These are phyloP conservation scores for Glycyrrhiza uralensis DNA, from an alignment of 306 rosid species.

Conservation along the genomic window DNA sequence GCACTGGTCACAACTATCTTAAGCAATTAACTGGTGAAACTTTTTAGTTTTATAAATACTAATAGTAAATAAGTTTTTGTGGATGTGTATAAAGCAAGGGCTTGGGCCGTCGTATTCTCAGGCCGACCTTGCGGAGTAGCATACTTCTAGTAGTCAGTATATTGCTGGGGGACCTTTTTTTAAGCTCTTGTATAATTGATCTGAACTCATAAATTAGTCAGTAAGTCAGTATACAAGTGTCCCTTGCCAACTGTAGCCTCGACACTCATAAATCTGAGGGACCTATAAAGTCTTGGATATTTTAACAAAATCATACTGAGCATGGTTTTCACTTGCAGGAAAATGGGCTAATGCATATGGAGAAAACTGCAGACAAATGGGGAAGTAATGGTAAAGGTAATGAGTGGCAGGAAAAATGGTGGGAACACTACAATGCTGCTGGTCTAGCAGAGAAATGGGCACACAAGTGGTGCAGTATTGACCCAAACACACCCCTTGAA, in stretches of 20 bases:
- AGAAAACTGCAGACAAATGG: constrained; percentile 99
- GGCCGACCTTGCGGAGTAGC: too few relatives aligned
- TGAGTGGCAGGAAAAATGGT: constrained; percentile 99
- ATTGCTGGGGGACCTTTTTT: background rate
- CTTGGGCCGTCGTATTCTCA: too few relatives aligned
- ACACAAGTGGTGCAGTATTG: constrained; percentile 95
- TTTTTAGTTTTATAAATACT: too few relatives aligned
- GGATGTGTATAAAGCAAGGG: too few relatives aligned
- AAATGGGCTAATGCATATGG: constrained; percentile 65
- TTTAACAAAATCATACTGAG: background rate
- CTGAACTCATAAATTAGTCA: background rate
- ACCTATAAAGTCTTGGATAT: background rate
- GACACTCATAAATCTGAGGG: background rate
- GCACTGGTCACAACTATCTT: too few relatives aligned
- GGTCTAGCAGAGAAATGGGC: constrained; percentile 95
- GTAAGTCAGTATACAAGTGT: background rate
- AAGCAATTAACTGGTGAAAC: too few relatives aligned
- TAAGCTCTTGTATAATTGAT: background rate
- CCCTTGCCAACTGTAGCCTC: background rate
- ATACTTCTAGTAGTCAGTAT: background rate
- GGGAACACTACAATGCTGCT: constrained; percentile 67
- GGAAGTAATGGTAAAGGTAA: constrained; percentile 73
- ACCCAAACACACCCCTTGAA: constrained; percentile 73
- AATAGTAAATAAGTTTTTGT: too few relatives aligned
- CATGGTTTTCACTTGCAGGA: constrained; percentile 50